Conservation (phyloP, 768 basidiomycete genomes). For the Kwoniella mangroviensis region DNA sequence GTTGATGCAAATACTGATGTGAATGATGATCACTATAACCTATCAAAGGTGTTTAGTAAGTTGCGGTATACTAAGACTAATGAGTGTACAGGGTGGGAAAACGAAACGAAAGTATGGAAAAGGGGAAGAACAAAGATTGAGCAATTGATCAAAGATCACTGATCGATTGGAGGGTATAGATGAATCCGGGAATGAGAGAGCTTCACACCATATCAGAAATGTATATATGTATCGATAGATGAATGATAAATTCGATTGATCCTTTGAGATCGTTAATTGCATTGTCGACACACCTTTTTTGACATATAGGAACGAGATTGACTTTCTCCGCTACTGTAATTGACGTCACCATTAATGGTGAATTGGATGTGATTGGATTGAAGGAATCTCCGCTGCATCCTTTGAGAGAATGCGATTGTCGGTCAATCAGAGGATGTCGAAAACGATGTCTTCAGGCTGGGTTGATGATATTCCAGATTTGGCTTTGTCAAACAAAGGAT, state of each 20-base stretch:
- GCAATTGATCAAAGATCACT: not conserved
- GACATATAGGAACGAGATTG: not conserved
- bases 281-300: not conserved
- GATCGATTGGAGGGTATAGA: not conserved
- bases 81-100: too few species aligned
- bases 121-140: too few species aligned
- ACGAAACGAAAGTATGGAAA: too few species aligned
- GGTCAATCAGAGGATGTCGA: too few species aligned
- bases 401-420: not conserved
- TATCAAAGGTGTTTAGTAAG: too few species aligned
- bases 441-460: not conserved
- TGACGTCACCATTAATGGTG: not conserved
- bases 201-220: not conserved
- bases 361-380: too few species aligned
- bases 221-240: not conserved
- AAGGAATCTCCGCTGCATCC: not conserved
- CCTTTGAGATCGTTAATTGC: not conserved
- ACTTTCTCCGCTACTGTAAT: not conserved
- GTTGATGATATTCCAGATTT: not conserved
- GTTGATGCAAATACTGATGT: too few species aligned
- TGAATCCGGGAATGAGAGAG: not conserved
- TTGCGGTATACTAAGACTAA: too few species aligned
- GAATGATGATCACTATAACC: too few species aligned
- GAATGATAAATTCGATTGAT: not conserved
- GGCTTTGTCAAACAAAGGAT: not conserved